Evolutionary conservation across 2,329 filamentous ascomycete genomes (phyloP).

Genomic region (Fusarium sp.): DNA sequence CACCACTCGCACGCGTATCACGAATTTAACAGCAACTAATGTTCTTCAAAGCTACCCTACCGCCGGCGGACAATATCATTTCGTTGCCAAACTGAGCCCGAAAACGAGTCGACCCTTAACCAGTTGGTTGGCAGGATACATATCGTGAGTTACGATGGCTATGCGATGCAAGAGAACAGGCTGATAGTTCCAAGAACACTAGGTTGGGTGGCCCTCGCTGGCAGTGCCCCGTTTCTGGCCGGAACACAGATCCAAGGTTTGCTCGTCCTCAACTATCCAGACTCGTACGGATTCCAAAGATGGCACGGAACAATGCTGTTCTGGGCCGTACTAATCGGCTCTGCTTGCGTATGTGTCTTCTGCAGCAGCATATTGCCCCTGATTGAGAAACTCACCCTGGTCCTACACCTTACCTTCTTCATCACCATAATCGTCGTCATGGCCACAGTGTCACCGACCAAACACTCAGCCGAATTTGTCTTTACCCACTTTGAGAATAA

Average conservation of each 20-base stretch:
- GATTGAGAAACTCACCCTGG: slow-evolving; percentile 19
- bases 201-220: slow-evolving; percentile 28
- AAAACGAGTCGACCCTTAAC: neutral
- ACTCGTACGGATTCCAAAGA: slow-evolving; percentile 25
- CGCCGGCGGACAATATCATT: slow-evolving; percentile 34
- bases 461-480: slow-evolving; percentile 21
- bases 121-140: slow-evolving; percentile 32
- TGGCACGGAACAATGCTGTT: slow-evolving; percentile 35
- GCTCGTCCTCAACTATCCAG: slow-evolving; percentile 24
- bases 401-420: slow-evolving; percentile 11
- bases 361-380: slow-evolving; percentile 22
- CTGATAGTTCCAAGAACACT: slow-evolving; percentile 2
- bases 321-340: slow-evolving; percentile 16
- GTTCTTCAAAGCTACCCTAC: slow-evolving; percentile 7
- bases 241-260: slow-evolving; percentile 34
- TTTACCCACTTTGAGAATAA: slow-evolving; percentile 32
- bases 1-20: too few species aligned
- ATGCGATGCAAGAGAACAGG: accelerated
- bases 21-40: neutral
- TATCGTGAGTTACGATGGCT: slow-evolving; percentile 5
- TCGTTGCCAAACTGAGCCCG: slow-evolving; percentile 17
- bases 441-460: slow-evolving; percentile 13
- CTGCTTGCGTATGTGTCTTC: slow-evolving; percentile 15
- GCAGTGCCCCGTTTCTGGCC: slow-evolving; percentile 30
- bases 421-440: slow-evolving; percentile 22